A percentile compares a stretch with the other conserved stretches of the same genome.
phyloP scores from a whole-genome alignment of 1,139 yeast genomes.

The Debaryomycetaceae sp. region DNA sequence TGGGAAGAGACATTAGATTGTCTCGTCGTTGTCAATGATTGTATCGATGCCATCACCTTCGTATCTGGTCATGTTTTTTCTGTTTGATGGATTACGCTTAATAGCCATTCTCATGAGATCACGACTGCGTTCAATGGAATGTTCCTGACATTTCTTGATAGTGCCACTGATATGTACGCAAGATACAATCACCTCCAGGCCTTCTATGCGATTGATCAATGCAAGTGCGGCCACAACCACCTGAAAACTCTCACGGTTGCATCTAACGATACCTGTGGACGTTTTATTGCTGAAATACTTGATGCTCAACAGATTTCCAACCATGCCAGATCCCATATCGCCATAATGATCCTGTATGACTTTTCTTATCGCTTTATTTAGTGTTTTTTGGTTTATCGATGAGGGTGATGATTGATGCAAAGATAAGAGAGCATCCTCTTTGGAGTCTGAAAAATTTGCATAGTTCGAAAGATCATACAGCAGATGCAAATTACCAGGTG shows the following conservation, averaged over 20 bases:
- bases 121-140: constrained; percentile 47
- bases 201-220: constrained; percentile 53
- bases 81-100: not conserved
- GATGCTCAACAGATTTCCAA: constrained; percentile 56
- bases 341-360: constrained; percentile 65
- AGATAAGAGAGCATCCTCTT: constrained; percentile 36
- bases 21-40: not conserved
- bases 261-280: constrained; percentile 79
- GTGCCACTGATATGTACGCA: constrained; percentile 82
- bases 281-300: constrained; percentile 83
- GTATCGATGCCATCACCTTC: not conserved
- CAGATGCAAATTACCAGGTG: constrained; percentile 27
- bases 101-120: constrained; percentile 24
- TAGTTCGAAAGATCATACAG: constrained; percentile 11
- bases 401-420: constrained; percentile 51
- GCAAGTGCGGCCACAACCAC: constrained; percentile 68
- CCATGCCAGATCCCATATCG: constrained; percentile 70
- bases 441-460: constrained; percentile 20
- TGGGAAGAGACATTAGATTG: not conserved
- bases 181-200: constrained; percentile 52
- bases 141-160: constrained; percentile 76
- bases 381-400: constrained; percentile 38
- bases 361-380: constrained; percentile 53
- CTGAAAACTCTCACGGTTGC: constrained; percentile 63
- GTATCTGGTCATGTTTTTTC: not conserved